Evolutionary conservation across 164 flowering plant species (phyloP).

Genomic region (Stephania japonica): DNA sequence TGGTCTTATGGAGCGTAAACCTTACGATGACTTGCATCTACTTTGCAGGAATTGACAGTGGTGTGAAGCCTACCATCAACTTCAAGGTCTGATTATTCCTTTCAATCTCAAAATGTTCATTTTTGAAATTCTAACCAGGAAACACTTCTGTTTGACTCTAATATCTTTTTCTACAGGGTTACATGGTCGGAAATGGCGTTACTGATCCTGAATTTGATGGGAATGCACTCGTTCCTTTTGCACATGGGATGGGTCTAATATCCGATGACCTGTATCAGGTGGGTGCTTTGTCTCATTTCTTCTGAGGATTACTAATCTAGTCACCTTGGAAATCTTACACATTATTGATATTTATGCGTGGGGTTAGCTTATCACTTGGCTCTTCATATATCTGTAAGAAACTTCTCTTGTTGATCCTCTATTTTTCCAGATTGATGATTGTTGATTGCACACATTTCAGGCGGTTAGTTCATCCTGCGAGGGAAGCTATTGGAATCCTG

Average conservation of each 20-base stretch:
- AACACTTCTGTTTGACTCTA: neutral
- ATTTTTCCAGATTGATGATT: neutral
- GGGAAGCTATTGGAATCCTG: conserved; percentile 51
- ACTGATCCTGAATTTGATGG: conserved; percentile 64
- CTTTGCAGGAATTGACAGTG: conserved; percentile 54
- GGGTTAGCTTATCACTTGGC: no score
- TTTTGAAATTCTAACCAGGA: neutral
- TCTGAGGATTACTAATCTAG: conserved; percentile 5
- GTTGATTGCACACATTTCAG: conserved; percentile 22
- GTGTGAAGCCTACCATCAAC: conserved; percentile 56
- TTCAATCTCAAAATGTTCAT: neutral
- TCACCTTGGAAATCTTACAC: no score
- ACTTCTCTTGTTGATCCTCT: neutral
- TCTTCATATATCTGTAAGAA: neutral
- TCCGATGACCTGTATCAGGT: conserved; percentile 69
- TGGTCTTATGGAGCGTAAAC: conserved; percentile 3
- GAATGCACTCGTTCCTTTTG: conserved; percentile 87
- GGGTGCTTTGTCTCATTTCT: conserved; percentile 7
- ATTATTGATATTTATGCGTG: no score
- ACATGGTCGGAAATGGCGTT: conserved; percentile 86
- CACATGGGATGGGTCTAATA: conserved; percentile 92
- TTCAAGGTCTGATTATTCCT: conserved; percentile 52
- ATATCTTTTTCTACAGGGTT: conserved; percentile 46
- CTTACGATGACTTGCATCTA: conserved; percentile 2
- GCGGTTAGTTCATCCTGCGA: conserved; percentile 42